Evolutionary conservation across 768 basidiomycete species (phyloP), one percentile per base, ranked within the genome.

Genomic region (Auricularia sp.): DNA sequence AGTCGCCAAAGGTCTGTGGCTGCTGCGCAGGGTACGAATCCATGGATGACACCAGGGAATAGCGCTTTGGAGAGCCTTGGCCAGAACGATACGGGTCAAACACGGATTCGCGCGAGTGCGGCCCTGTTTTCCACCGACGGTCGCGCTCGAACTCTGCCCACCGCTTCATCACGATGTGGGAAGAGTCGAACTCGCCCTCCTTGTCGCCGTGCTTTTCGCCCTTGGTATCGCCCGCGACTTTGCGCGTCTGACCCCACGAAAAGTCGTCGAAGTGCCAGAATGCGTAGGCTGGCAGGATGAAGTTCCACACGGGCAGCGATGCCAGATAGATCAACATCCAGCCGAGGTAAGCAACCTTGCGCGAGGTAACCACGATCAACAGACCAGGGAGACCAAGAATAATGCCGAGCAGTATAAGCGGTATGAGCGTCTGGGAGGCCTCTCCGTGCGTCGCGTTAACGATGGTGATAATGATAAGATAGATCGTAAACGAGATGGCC

Each of bases 211-310:
- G 90, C 65, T 82, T 75, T 24, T 65, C 82, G 44, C 77, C 82
- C 54, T 81, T 84, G 70, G 83, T 85, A 71, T 89, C 90, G 8
- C 94, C 94, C 36, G 83, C 81, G 63, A 83, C 77, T 76, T 85
- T 87, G 67, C 97, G 83, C 42, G 97, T 98, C 77, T 94, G 89
- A 77, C 97, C 97, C 93, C 94, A 94, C 29, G 90, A 92, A 78
- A 92, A 98, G 81, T 98, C 97, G 73, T 98, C 97, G 76, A 99
- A 96, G 77, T 98, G 94, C 92, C 95, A 95, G 78, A 90, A 98
- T n/a, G 95, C 85, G 75, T 99, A 99, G 2, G 91, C 88, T 1
- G 96, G 96, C 1, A 98, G 82, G 65, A 97, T 80, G 70, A 94
- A 93, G 79, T 98, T 98, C 97, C 97, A 99, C 61, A 98, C 85